Percentiles rank a stretch among this genome's conserved stretches.
Conservation (phyloP, 495 filamentous ascomycete species). For the Aspergillus ellipticus region DNA sequence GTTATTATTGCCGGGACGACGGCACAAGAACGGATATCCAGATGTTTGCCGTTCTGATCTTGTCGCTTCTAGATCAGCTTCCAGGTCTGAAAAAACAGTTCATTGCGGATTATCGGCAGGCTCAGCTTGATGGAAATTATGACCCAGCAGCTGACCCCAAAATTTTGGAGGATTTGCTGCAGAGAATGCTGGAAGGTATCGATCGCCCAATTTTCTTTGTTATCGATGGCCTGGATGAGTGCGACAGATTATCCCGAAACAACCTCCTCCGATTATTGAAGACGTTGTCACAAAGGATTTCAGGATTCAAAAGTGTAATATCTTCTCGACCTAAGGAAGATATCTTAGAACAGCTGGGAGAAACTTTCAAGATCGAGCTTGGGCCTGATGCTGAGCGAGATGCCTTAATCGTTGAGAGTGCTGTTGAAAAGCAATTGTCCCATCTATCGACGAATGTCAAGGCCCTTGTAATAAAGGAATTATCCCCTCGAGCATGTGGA, state of each 20-base stretch:
- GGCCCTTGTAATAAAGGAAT: conserved; percentile 10
- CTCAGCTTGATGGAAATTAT: conserved; percentile 12
- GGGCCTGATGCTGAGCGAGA: conserved; percentile 14
- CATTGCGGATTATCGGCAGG: conserved; percentile 16
- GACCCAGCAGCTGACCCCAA: conserved; percentile 9
- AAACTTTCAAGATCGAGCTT: conserved; percentile 11
- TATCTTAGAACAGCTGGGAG: conserved; percentile 15
- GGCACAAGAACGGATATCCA: conserved; percentile 17
- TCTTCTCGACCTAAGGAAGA: conserved; percentile 20
- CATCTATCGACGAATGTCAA: conserved; percentile 12
- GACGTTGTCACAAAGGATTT: conserved; percentile 8
- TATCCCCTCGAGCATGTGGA: conserved; percentile 16
- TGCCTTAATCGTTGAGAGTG: conserved; percentile 16
- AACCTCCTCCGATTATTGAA: conserved; percentile 16
- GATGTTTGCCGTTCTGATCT: conserved; percentile 17
- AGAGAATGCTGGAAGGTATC: conserved; percentile 10
- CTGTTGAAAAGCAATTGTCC: conserved; percentile 14
- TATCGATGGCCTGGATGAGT: conserved; percentile 32
- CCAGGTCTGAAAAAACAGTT: conserved; percentile 16
- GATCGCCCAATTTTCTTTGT: conserved; percentile 18
- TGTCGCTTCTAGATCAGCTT: conserved; percentile 17
- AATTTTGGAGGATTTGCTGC: conserved; percentile 15
- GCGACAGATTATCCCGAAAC: conserved; percentile 19
- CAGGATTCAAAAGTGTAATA: conserved; percentile 12
- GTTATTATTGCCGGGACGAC: conserved; percentile 23